Percentiles rank a stretch among this genome's conserved stretches.
Conservation (phyloP, 148 eudicot genomes). For the Rheum nobile region DNA sequence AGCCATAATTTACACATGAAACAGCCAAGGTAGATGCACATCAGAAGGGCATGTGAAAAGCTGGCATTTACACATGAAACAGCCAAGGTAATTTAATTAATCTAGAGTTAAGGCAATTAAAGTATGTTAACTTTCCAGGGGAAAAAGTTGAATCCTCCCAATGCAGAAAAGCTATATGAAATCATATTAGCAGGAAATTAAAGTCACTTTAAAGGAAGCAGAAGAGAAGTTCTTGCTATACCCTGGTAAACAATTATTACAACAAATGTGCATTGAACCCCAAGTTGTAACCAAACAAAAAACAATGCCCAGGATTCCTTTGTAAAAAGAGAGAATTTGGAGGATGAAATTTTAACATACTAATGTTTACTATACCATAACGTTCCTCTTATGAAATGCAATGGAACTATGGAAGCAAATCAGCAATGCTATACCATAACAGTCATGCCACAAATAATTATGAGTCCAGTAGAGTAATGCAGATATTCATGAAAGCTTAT, state of each 20-base stretch:
- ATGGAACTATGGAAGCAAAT: no score
- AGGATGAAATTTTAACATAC: no score
- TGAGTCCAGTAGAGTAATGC: neutral
- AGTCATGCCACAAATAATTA: neutral
- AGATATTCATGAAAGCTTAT: neutral
- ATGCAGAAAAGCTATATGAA: neutral
- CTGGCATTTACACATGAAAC: constrained; percentile 1
- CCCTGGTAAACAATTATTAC: neutral
- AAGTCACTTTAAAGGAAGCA: neutral
- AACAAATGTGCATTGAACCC: neutral
- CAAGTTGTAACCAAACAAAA: neutral
- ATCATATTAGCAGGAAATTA: neutral
- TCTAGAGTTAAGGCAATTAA: neutral
- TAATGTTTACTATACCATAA: neutral
- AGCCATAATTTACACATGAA: no score
- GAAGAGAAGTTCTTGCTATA: neutral
- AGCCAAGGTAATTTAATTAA: neutral
- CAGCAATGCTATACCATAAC: neutral
- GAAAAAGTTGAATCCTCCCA: neutral
- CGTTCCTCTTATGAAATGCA: neutral
- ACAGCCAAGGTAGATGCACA: neutral
- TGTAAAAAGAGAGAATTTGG: neutral
- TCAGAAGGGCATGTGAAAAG: neutral
- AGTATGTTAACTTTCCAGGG: neutral
- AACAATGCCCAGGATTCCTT: neutral